Evolutionary conservation across 108 stramenopile species (phyloP), one percentile per base, ranked within the genome.

Genomic region (Fragilaria crotonensis): DNA sequence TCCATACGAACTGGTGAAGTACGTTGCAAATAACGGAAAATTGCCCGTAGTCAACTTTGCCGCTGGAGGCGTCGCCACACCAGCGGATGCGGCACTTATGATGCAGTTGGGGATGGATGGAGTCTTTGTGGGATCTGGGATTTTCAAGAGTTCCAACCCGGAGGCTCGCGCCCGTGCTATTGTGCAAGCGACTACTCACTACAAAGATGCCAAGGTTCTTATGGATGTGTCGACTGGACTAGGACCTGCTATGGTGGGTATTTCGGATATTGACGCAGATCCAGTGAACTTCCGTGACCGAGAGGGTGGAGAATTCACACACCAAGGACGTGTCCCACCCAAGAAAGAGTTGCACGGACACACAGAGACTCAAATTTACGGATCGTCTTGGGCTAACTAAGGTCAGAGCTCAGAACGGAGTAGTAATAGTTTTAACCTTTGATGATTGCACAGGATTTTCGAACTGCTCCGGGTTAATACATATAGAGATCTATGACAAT

Each of bases 21-120:
- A 85, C 33, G 86, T 96, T 11, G 93, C 94, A 5, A 84, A 87
- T 51, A 73, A 70, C 29, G 98, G 98, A 20, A 89, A 90, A 47
- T 83, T 99, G 29, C 98, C 98, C 7, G 96, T 99, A 4, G 98
- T 99, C 2, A 99, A 99, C 78, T 99, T 99, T 68, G 98, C 98
- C 45, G 98, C 98, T 20, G 98, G 98, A 23, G 98, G 98, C 25
- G 95, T 99, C 26, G 98, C 98, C 54, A 99, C 98, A 45, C 98
- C 98, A 5, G 97, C 97, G 14, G 98, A 99, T 70, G 98, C 98
- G 3, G 98, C 98, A 4, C 79, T 99, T 54, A 97, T 99, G 96
- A 99, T 99, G 98, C 98, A 99, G 81, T 81, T 99, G 17, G 98
- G 98, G 55, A 79, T 97, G 71, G 98, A 99, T 69, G 98, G 98